These are phyloP conservation scores for Jimgerdemannia flammicorona DNA, from an alignment of 192 early-diverging fungal genomes.

Conservation along the genomic window DNA sequence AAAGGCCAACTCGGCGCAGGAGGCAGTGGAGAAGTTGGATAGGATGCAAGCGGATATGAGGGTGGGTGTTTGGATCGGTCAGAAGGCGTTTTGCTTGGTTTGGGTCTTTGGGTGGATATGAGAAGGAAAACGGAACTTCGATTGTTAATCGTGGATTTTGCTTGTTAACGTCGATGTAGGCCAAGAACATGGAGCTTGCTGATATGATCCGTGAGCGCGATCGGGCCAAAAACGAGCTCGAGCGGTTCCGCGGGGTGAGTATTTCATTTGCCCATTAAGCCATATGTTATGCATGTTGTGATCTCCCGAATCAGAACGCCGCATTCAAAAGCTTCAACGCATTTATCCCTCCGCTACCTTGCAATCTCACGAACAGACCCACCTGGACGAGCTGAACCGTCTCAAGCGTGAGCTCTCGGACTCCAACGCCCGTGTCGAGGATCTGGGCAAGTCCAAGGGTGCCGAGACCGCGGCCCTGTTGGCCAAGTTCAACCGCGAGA, in stretches of 20 bases:
- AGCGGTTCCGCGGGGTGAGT: constrained; percentile 59
- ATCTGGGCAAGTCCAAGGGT: constrained; percentile 75
- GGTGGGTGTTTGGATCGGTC: neutral
- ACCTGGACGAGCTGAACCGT: constrained; percentile 79
- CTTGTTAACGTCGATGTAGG: constrained; percentile 21
- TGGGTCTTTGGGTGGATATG: neutral
- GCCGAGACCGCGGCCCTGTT: constrained; percentile 81
- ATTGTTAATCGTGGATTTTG: neutral
- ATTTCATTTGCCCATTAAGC: neutral
- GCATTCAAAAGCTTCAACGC: neutral
- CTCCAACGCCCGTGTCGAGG: constrained; percentile 70
- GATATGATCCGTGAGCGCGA: constrained; percentile 93
- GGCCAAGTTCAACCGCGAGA: constrained; percentile 79
- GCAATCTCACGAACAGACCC: constrained; percentile 39
- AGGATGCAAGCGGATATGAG: constrained; percentile 68
- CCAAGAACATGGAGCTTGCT: constrained; percentile 74
- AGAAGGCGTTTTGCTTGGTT: neutral
- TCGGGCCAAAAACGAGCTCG: constrained; percentile 75
- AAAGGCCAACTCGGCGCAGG: constrained; percentile 80
- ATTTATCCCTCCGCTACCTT: neutral
- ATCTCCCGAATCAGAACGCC: too few relatives aligned
- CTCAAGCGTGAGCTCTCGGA: constrained; percentile 78
- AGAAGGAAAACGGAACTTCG: neutral
- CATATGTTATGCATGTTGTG: too few relatives aligned
- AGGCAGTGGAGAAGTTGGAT: constrained; percentile 80